Evolutionary conservation across 257 asterid genomes (phyloP).

Genomic region (Rehmannia glutinosa): DNA sequence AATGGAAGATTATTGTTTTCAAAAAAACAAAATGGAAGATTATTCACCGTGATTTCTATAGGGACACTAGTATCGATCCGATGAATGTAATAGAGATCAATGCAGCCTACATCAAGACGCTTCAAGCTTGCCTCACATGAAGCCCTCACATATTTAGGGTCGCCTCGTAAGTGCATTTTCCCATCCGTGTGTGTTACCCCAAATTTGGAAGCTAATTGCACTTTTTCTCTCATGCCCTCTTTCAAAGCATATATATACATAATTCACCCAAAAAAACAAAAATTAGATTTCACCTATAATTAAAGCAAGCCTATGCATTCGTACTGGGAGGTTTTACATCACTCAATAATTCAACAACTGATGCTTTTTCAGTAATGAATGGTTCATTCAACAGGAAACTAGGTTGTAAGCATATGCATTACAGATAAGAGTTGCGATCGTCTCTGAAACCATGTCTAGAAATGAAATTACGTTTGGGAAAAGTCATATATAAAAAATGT

Average conservation of each 20-base stretch:
- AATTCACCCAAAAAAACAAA: background rate
- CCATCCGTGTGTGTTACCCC: conserved; percentile 22
- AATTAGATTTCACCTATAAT: background rate
- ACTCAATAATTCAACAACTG: too few relatives aligned
- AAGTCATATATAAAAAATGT: background rate
- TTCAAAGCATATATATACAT: conserved; percentile 32
- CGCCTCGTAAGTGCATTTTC: conserved; percentile 29
- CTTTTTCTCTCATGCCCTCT: conserved; percentile 34
- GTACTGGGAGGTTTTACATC: too few relatives aligned
- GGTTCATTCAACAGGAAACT: background rate
- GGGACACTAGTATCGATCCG: conserved; percentile 40
- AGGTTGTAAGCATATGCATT: too few relatives aligned
- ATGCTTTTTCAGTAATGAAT: too few relatives aligned
- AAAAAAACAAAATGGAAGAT: too few relatives aligned
- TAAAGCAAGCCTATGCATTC: background rate
- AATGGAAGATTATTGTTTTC: too few relatives aligned
- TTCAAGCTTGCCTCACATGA: conserved; percentile 44
- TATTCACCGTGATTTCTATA: conserved; percentile 40
- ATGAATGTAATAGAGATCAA: conserved; percentile 45
- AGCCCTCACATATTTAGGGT: conserved; percentile 37
- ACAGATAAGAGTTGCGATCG: too few relatives aligned
- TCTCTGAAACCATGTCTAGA: too few relatives aligned
- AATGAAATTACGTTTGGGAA: background rate
- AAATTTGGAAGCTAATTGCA: conserved; percentile 45
- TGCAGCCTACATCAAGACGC: conserved; percentile 44